A percentile compares a stretch with the other conserved stretches of the same genome.
phyloP scores from a whole-genome alignment of 768 basidiomycete species.

The Kwoniella dendrophila region DNA sequence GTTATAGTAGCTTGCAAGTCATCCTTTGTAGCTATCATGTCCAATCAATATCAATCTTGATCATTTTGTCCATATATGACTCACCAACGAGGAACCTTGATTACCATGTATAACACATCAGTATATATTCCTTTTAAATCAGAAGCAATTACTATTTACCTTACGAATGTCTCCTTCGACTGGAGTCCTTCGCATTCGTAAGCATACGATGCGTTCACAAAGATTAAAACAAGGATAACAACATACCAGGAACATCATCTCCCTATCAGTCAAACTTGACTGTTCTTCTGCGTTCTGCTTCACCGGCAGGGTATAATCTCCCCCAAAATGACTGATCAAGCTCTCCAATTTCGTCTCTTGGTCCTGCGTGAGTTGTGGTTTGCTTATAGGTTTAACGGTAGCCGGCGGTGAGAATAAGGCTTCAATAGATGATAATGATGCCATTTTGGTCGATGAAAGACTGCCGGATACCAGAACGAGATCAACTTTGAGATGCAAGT shows the following conservation, averaged over 20 bases:
- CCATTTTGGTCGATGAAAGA: too few species aligned
- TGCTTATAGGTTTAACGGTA: not conserved
- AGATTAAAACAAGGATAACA: too few species aligned
- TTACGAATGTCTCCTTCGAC: constrained; percentile 45
- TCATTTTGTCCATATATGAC: not conserved
- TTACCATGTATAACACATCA: not conserved
- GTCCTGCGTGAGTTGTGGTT: not conserved
- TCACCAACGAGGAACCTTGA: constrained; percentile 42
- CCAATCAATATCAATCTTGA: not conserved
- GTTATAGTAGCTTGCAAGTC: constrained; percentile 38
- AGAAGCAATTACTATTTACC: constrained; percentile 28
- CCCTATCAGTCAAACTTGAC: constrained; percentile 34
- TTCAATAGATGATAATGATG: not conserved
- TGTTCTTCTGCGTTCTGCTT: constrained; percentile 26
- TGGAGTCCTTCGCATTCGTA: constrained; percentile 10
- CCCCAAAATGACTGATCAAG: constrained; percentile 36
- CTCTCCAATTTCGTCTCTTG: constrained; percentile 18
- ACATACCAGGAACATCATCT: constrained; percentile 54
- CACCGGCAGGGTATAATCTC: constrained; percentile 34
- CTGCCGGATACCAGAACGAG: too few species aligned
- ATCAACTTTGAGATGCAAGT: too few species aligned
- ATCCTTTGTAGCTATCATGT: constrained; percentile 39
- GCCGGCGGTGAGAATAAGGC: constrained; percentile 7
- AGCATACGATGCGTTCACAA: not conserved
- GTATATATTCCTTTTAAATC: not conserved